Percentiles rank a stretch among this genome's conserved stretches.
These are phyloP conservation scores for Fusarium pilosicola DNA, from an alignment of 2,329 filamentous ascomycete genomes.

Conservation along the genomic window DNA sequence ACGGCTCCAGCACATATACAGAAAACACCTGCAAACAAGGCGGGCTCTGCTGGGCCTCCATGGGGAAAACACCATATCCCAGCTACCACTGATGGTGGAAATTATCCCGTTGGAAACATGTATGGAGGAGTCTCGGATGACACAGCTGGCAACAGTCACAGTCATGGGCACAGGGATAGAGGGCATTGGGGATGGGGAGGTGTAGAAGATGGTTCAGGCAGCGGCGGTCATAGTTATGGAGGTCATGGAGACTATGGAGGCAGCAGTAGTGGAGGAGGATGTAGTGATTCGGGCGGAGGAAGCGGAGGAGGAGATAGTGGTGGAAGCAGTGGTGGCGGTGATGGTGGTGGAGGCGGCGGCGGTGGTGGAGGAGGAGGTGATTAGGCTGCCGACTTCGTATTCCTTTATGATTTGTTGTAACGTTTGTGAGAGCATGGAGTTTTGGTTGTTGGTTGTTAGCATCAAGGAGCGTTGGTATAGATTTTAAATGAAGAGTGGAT, in stretches of 20 bases:
- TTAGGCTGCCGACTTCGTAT: not conserved
- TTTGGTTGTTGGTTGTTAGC: not conserved
- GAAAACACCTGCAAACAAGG: not conserved
- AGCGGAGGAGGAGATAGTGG: not conserved
- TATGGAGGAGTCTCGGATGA: not conserved
- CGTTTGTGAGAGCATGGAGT: not conserved
- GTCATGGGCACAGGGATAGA: not conserved
- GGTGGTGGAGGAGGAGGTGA: not conserved
- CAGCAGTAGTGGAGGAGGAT: not conserved
- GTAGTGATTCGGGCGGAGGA: not conserved
- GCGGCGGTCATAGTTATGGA: not conserved
- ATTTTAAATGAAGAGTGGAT: not conserved
- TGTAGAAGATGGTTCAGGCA: not conserved
- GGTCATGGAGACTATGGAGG: not conserved
- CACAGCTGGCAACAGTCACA: not conserved
- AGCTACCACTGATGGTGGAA: not conserved
- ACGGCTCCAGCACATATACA: not conserved
- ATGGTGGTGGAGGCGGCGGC: not conserved
- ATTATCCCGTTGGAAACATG: not conserved
- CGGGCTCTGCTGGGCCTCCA: not conserved
- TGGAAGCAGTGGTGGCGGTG: not conserved
- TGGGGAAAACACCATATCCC: not conserved
- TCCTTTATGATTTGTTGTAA: too few relatives aligned
- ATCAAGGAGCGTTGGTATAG: not conserved
- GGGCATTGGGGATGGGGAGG: conserved; percentile 4